phyloP scores from a whole-genome alignment of 2,329 filamentous ascomycete genomes.

The Ceratocystis eucalypticola region DNA sequence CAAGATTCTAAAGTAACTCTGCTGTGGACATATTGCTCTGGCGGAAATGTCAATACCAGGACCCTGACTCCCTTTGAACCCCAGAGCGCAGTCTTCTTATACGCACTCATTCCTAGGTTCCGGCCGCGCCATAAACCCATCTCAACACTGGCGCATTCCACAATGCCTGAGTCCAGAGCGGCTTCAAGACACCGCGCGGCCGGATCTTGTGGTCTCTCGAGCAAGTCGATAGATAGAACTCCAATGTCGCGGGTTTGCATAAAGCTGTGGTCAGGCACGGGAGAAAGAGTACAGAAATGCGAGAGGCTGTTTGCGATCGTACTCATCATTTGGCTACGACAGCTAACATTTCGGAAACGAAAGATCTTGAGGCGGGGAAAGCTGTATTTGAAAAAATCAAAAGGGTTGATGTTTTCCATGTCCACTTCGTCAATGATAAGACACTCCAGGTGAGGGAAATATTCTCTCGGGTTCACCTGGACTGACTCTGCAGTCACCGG shows the following conservation, averaged over 20 bases:
- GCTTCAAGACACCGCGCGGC: neutral
- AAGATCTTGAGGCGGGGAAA: neutral
- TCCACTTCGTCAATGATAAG: neutral
- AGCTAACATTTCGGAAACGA: neutral
- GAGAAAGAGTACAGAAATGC: neutral
- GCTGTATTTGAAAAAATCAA: neutral
- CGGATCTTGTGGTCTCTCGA: neutral
- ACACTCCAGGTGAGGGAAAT: neutral
- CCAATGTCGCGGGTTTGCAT: neutral
- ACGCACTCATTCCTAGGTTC: neutral
- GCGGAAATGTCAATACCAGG: neutral
- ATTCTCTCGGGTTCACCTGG: neutral
- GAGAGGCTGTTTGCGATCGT: no score
- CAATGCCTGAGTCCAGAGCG: neutral
- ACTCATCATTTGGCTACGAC: no score
- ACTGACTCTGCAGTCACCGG: neutral
- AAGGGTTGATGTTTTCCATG: neutral
- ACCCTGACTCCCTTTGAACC: neutral
- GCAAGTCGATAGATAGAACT: neutral
- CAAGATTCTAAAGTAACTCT: neutral
- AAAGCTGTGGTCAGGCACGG: neutral
- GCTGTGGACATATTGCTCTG: no score
- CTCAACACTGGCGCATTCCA: neutral
- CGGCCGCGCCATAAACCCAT: neutral
- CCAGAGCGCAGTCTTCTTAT: constrained; percentile 5